Percentiles rank a stretch among this genome's conserved stretches.
These are phyloP conservation scores for Auricularia heimuer DNA, from an alignment of 768 basidiomycete genomes.

Conservation along the genomic window DNA sequence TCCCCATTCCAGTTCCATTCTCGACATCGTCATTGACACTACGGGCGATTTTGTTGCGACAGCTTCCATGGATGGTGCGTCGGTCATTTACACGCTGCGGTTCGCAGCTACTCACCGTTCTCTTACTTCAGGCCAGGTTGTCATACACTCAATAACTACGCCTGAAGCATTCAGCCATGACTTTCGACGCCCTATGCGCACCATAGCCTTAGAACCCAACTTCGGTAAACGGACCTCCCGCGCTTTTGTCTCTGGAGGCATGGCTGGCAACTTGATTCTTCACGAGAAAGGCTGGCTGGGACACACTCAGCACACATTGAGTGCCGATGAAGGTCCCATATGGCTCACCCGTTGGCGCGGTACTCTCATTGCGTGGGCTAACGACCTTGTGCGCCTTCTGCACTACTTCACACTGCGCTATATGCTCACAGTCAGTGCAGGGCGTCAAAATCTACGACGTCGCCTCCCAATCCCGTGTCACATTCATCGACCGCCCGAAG, in stretches of 20 bases:
- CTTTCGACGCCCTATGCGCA: slow-evolving; percentile 85
- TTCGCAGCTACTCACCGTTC: neutral
- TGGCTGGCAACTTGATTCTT: slow-evolving; percentile 78
- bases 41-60: slow-evolving; percentile 86
- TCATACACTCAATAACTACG: slow-evolving; percentile 72
- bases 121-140: slow-evolving; percentile 67
- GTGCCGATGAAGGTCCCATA: slow-evolving; percentile 85
- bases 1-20: slow-evolving; percentile 79
- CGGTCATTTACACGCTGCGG: neutral
- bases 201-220: slow-evolving; percentile 81
- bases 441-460: slow-evolving; percentile 94
- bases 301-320: slow-evolving; percentile 78
- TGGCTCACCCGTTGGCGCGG: slow-evolving; percentile 87
- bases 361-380: slow-evolving; percentile 89
- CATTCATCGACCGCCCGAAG: slow-evolving; percentile 72
- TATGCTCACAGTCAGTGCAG: slow-evolving; percentile 25
- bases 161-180: slow-evolving; percentile 79
- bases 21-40: slow-evolving; percentile 74
- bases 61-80: slow-evolving; percentile 85
- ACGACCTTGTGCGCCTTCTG: slow-evolving; percentile 59
- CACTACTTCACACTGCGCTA: neutral
- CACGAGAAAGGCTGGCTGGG: slow-evolving; percentile 96
- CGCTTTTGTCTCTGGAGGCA: slow-evolving; percentile 82
- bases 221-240: slow-evolving; percentile 72
- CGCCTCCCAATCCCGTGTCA: slow-evolving; percentile 62